Percentiles rank a stretch among this genome's conserved stretches.
These are phyloP conservation scores for Erysimum pusillum DNA, from an alignment of 441 rosid genomes.

Conservation along the genomic window DNA sequence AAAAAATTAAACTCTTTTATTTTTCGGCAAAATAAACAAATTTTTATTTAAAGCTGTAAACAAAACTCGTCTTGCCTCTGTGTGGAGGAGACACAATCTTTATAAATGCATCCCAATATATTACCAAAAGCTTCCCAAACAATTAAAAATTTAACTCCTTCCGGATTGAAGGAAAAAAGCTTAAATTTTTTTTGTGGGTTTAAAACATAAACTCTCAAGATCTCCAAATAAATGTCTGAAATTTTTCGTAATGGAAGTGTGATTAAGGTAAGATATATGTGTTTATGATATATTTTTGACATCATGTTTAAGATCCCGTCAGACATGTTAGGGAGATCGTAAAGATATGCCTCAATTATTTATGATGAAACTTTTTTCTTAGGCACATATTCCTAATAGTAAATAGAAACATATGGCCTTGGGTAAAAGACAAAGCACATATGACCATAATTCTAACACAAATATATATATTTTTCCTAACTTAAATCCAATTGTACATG, in stretches of 20 bases:
- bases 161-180: not conserved
- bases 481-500: conserved; percentile 6
- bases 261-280: not conserved
- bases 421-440: conserved; percentile 24
- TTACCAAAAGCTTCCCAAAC: not conserved
- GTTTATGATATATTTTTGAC: not conserved
- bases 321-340: conserved; percentile 13
- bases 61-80: no score
- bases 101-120: not conserved
- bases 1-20: not conserved
- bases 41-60: not conserved
- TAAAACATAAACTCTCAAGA: not conserved
- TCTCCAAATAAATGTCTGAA: not conserved
- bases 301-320: not conserved
- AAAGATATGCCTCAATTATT: not conserved
- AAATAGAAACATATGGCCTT: not conserved
- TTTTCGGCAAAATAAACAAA: not conserved
- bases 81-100: no score
- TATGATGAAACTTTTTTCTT: not conserved
- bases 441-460: conserved; percentile 10
- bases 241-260: not conserved
- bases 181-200: not conserved
- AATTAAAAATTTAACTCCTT: not conserved
- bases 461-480: no score
- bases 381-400: not conserved